Base-by-base conservation (phyloP, 148 eudicot genomes). In the Vaccinium corymbosum region DNA sequence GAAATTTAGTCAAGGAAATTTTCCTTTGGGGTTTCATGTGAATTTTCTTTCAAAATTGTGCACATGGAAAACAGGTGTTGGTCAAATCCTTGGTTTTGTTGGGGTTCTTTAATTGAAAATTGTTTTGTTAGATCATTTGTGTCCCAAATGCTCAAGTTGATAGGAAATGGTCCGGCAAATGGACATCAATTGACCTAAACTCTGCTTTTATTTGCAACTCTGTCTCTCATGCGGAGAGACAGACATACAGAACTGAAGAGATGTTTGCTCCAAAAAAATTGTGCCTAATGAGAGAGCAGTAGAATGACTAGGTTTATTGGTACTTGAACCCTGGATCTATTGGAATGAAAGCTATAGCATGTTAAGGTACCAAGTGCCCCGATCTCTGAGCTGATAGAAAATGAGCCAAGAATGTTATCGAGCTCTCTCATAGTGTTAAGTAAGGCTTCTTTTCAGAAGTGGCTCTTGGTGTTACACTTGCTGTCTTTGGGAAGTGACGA, bases 91-190 rank as follows among this genome's bases (percentile, higher is more conserved):
- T 14, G 49, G 77, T 11, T 16, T 15, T 73, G 49, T 62, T 48
- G 56, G 56, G 55, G 7, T 76, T 22, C 32, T 76, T 76, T 55
- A 76, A 49, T 42, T 35, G 7, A 11, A 32, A 73, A 38, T 73
- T 38, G 77, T 35, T 35, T 73, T 73, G 49, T 73, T 73, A 38
- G 77, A 38, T 73, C 77, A 19, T 35, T 6, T 38, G 50, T 73
- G 77, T 35, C 49, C 64, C 51, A 73, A 73, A 72, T 17, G 22
- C 77, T 71, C 38, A 71, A 71, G 76, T 16, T 73, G 77, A 73
- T 73, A 73, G 77, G 75, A 71, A 71, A 71, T 70, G 50, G 80
- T 22, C 38, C 20, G 12, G 51, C 8, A 3, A 49, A 76, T 22
- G 56, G 14, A 76, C 55, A 25, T 76, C 55, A 76, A 49, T 11